Evolutionary conservation across 176 grass and related monocot genomes (phyloP).

Genomic region (Hyparrhenia diplandra): DNA sequence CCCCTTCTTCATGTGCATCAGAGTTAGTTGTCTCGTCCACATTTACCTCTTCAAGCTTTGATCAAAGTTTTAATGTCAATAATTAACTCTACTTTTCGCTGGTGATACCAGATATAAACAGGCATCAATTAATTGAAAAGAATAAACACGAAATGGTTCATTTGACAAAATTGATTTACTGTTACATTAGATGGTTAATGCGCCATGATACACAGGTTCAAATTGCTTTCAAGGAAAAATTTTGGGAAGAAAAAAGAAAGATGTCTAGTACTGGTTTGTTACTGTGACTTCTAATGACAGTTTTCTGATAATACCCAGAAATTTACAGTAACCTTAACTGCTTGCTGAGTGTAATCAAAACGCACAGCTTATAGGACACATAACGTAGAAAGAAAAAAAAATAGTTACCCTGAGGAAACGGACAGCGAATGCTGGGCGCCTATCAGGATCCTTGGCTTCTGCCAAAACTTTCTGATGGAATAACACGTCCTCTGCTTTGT

Average conservation of each 20-base stretch:
- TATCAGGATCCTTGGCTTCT: conserved; percentile 48
- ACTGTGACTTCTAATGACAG: not conserved
- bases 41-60: conserved; percentile 59
- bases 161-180: not conserved
- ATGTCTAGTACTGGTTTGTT: not conserved
- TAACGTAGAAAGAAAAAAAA: not conserved
- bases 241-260: not conserved
- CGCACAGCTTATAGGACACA: not conserved
- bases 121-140: not conserved
- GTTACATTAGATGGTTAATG: not conserved
- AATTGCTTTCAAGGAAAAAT: not conserved
- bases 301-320: conserved; percentile 2
- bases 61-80: conserved; percentile 45
- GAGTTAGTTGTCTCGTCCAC: conserved; percentile 26
- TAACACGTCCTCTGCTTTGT: conserved; percentile 40
- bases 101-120: conserved; percentile 16
- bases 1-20: conserved; percentile 45
- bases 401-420: conserved; percentile 43
- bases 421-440: conserved; percentile 26
- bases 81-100: not conserved
- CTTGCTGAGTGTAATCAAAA: not conserved
- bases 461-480: conserved; percentile 43
- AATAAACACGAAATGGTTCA: not conserved
- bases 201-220: not conserved
- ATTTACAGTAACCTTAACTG: not conserved